These are phyloP conservation scores for Pontederia paniculata DNA, from an alignment of 176 grass and related monocot genomes.

Conservation along the genomic window DNA sequence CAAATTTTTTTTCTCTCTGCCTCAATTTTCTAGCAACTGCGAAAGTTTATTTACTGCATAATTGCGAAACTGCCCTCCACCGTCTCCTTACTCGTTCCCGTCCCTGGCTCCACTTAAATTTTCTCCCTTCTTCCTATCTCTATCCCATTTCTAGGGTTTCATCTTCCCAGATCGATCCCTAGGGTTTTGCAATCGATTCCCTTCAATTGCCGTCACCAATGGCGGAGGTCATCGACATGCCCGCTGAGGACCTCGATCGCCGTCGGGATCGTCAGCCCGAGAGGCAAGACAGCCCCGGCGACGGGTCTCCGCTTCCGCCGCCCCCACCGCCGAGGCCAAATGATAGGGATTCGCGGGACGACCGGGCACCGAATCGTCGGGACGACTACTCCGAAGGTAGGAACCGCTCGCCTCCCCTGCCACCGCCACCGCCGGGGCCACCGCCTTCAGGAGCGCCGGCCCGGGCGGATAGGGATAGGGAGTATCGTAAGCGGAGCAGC, in stretches of 20 bases:
- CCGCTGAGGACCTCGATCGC: conserved; percentile 38
- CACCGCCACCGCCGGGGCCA: conserved; percentile 28
- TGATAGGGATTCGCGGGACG: conserved; percentile 35
- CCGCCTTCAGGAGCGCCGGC: conserved; percentile 43
- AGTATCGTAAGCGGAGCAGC: conserved; percentile 33
- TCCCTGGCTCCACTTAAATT: no score
- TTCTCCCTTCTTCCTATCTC: no score
- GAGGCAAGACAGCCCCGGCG: conserved; percentile 40
- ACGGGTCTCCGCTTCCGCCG: conserved; percentile 36
- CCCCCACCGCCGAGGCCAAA: conserved; percentile 49
- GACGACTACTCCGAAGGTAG: conserved; percentile 9
- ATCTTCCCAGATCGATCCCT: no score
- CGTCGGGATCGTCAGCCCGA: conserved; percentile 27
- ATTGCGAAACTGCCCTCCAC: no score
- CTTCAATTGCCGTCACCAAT: conserved; percentile 13
- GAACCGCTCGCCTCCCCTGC: conserved; percentile 31
- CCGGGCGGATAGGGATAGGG: conserved; percentile 44
- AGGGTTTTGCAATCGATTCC: no score
- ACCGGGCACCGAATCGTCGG: background rate
- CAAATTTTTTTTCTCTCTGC: no score
- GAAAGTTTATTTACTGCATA: no score
- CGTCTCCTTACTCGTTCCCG: no score
- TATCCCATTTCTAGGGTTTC: no score
- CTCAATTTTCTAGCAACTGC: no score
- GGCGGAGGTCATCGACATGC: conserved; percentile 75